Evolutionary conservation across 2,329 filamentous ascomycete species (phyloP).

Genomic region (Cladophialophora immunda): DNA sequence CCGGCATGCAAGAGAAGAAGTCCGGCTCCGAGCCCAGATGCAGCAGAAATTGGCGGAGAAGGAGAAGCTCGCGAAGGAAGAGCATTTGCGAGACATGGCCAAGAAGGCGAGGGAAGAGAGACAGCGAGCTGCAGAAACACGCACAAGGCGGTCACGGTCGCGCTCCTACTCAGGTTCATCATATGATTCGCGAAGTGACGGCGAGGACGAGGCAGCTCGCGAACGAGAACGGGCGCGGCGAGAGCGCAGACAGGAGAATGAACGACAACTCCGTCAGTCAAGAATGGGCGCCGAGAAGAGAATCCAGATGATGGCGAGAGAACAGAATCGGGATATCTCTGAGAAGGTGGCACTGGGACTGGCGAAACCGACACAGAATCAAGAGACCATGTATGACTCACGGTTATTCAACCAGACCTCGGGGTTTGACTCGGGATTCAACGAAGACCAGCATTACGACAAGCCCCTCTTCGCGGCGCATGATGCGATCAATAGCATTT

Average conservation of each 20-base stretch:
- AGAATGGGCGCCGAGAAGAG: conserved; percentile 94
- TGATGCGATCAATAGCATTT: conserved; percentile 93
- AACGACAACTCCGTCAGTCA: conserved; percentile 89
- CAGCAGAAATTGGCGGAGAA: conserved; percentile 96
- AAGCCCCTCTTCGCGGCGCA: conserved; percentile 96
- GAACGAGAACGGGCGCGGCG: conserved; percentile 80
- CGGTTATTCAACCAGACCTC: conserved; percentile 92
- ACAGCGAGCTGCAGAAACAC: conserved; percentile 48
- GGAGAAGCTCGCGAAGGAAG: conserved; percentile 93
- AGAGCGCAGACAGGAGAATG: conserved; percentile 81
- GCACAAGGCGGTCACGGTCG: conserved; percentile 39
- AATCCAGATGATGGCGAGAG: conserved; percentile 89
- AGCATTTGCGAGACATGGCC: conserved; percentile 84
- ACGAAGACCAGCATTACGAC: conserved; percentile 97
- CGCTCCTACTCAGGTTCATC: conserved; percentile 44
- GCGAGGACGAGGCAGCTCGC: conserved; percentile 73
- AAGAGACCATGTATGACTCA: conserved; percentile 97
- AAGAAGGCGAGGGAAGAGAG: conserved; percentile 91
- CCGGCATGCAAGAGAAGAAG: conserved; percentile 92
- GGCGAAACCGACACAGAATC: conserved; percentile 90
- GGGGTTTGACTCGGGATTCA: conserved; percentile 90
- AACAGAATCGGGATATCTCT: conserved; percentile 95
- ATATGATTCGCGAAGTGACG: conserved; percentile 56
- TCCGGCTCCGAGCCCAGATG: conserved; percentile 90
- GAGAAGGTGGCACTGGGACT: conserved; percentile 95